Evolutionary conservation across 768 basidiomycete genomes (phyloP).

Genomic region (Mrakia frigida): DNA sequence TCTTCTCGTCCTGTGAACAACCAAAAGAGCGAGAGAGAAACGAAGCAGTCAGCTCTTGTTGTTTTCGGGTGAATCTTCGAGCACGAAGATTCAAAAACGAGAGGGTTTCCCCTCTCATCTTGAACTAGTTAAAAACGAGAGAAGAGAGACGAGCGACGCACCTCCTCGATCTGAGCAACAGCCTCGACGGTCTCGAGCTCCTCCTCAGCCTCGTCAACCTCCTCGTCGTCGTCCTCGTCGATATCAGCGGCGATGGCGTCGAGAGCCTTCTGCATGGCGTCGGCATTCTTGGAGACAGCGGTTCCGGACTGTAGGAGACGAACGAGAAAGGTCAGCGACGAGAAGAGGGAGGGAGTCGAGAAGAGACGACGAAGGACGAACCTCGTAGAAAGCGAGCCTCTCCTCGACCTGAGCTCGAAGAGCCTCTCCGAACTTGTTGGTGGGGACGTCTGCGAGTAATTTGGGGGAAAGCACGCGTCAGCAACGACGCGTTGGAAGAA

Average conservation of each 20-base stretch:
- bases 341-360: neutral
- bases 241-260: slow-evolving; percentile 67
- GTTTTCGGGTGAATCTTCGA: neutral
- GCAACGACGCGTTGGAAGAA: neutral
- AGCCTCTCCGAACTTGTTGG: slow-evolving; percentile 90
- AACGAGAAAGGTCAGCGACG: neutral
- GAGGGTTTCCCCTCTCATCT: slow-evolving; percentile 36
- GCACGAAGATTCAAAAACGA: neutral
- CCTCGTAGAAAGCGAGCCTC: slow-evolving; percentile 85
- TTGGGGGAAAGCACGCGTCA: neutral
- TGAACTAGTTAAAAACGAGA: slow-evolving; percentile 63
- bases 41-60: neutral
- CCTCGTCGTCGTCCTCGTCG: slow-evolving; percentile 80
- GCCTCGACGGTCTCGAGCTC: slow-evolving; percentile 27
- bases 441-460: slow-evolving; percentile 53
- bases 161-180: slow-evolving; percentile 29
- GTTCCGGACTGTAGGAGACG: slow-evolving; percentile 23
- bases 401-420: slow-evolving; percentile 92
- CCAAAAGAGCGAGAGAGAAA: neutral
- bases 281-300: slow-evolving; percentile 73
- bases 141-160: slow-evolving; percentile 42
- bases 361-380: slow-evolving; percentile 30
- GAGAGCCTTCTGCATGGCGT: slow-evolving; percentile 68
- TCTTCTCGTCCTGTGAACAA: slow-evolving; percentile 46
- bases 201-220: slow-evolving; percentile 50